Conservation (phyloP, 768 basidiomycete species). For the Botryobasidium botryosum region DNA sequence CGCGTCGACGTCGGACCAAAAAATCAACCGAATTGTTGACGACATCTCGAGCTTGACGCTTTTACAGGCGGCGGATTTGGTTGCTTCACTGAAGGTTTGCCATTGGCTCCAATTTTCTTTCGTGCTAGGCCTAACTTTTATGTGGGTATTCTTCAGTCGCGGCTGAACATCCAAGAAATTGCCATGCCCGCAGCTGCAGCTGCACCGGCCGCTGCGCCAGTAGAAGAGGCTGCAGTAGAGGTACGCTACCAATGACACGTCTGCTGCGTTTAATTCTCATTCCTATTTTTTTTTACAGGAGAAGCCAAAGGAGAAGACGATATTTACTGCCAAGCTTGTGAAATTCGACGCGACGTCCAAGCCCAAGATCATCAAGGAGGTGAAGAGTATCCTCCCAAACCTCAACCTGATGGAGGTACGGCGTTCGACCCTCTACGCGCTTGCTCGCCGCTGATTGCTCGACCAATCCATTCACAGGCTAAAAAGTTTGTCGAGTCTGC, state of each 20-base stretch:
- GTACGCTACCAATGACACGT: slow-evolving; percentile 25
- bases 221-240: slow-evolving; percentile 43
- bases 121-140: slow-evolving; percentile 1
- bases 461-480: slow-evolving; percentile 36
- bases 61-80: slow-evolving; percentile 89
- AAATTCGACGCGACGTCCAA: slow-evolving; percentile 85
- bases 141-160: slow-evolving; percentile 34
- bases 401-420: slow-evolving; percentile 93
- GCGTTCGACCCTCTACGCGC: slow-evolving; percentile 11
- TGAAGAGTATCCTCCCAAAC: slow-evolving; percentile 89
- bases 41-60: slow-evolving; percentile 79
- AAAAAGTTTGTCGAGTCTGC: slow-evolving; percentile 98
- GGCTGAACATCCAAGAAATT: slow-evolving; percentile 94
- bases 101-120: not conserved
- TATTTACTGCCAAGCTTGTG: slow-evolving; percentile 89
- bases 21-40: slow-evolving; percentile 72
- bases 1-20: slow-evolving; percentile 32
- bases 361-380: slow-evolving; percentile 94
- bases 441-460: not conserved
- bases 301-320: slow-evolving; percentile 96
- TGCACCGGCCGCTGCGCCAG: slow-evolving; percentile 35
- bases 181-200: slow-evolving; percentile 71
- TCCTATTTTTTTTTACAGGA: slow-evolving; percentile 36
- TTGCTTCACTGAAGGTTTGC: slow-evolving; percentile 72
- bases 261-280: not conserved